phyloP scores from a whole-genome alignment of 306 rosid genomes.

The Elaeagnus macrophylla region DNA sequence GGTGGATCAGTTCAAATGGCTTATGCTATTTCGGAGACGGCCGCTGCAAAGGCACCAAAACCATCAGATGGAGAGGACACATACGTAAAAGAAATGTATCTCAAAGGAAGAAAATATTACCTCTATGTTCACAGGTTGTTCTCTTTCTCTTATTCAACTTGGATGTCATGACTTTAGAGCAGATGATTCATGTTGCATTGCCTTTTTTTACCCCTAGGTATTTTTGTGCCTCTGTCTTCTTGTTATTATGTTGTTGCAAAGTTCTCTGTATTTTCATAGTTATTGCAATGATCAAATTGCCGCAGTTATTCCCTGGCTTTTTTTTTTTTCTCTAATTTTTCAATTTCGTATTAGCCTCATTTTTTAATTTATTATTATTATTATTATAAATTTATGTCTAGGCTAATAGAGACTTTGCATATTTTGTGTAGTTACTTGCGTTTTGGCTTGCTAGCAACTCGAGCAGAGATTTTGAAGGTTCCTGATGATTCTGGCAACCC shows the following conservation, averaged over 20 bases:
- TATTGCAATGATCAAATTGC: no score
- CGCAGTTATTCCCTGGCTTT: background rate
- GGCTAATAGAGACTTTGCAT: constrained; percentile 21
- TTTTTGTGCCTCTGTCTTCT: constrained; percentile 1
- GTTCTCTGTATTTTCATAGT: background rate
- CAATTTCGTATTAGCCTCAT: background rate
- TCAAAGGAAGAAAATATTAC: constrained; percentile 67
- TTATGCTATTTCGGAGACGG: constrained; percentile 81
- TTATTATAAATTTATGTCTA: constrained; percentile 1
- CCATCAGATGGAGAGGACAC: constrained; percentile 44
- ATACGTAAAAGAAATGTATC: constrained; percentile 68
- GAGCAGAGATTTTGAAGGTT: constrained; percentile 81
- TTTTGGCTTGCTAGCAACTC: constrained; percentile 90
- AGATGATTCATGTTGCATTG: constrained; percentile 8
- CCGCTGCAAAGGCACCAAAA: constrained; percentile 63
- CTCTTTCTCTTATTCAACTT: constrained; percentile 16
- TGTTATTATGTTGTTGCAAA: background rate
- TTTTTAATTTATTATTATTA: background rate
- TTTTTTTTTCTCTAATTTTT: no score
- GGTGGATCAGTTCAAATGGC: constrained; percentile 99
- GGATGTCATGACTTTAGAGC: constrained; percentile 16
- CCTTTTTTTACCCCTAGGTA: constrained; percentile 5
- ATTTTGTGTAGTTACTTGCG: constrained; percentile 63
- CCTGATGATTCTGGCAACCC: constrained; percentile 66
- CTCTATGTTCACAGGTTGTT: constrained; percentile 95